Base-by-base conservation (phyloP, 176 grass and related monocot genomes). In the Alloteropsis semialata region DNA sequence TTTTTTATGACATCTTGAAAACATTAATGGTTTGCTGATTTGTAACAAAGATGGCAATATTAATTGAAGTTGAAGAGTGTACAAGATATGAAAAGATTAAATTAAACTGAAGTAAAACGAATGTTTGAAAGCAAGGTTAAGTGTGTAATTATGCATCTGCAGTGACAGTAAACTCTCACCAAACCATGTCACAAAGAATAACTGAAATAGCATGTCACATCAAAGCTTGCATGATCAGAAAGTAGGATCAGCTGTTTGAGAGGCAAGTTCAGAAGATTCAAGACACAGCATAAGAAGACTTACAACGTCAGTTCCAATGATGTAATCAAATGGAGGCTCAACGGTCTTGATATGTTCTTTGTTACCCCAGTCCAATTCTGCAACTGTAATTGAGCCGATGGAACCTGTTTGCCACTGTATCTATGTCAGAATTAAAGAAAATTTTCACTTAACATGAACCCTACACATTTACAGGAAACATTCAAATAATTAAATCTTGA, bases 301-400 rank as follows among this genome's bases (percentile, higher is more conserved):
- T 95, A 98, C 95, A 82, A 98, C 86, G 55, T 95, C 95, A 49
- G 95, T 98, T n/a, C 92, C 95, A 76, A 98, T 93, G 73, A 98
- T 95, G 75, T 91, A 98, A 90, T 98, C 95, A 76, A 98, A 98
- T 56, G 95, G 95, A 65, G 95, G 95, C 2, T 70, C 89, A 77
- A 93, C 92, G 19, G 84, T 84, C 50, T 81, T 87, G 28, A 98
- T 94, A 67, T 98, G 95, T 2, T 87, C 89, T 88, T 88, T 89
- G 34, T 98, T 95, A 19, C 90, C 92, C 95, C 95, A 98, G 62
- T 94, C 92, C 88, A 98, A 62, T 75, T 98, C 95, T 44, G 90
- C 88, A 75, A 95, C 92, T 12, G 59, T 70, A 59, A 98, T 82
- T 43, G 88, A 85, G 18, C 96, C 96, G 8, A 98, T 76, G 29